Percentiles rank a stretch among this genome's conserved stretches.
Conservation (phyloP, 2,329 filamentous ascomycete species). For the Fusarium continuum region DNA sequence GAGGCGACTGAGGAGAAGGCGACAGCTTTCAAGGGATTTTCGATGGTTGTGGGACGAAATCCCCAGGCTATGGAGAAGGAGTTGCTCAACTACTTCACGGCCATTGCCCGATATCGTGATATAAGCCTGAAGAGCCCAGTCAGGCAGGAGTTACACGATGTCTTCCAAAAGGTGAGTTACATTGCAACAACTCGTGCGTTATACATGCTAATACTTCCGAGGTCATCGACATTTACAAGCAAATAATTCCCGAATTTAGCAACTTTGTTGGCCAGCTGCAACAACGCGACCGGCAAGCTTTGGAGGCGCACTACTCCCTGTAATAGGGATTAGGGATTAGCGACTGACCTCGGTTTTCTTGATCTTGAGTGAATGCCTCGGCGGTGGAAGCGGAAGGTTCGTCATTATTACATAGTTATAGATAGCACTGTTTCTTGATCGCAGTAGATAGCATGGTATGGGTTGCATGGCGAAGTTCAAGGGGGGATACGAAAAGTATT, state of each 20-base stretch:
- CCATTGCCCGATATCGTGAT: slow-evolving; percentile 81
- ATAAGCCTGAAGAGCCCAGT: slow-evolving; percentile 67
- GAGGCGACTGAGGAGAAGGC: slow-evolving; percentile 93
- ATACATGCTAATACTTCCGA: slow-evolving; percentile 37
- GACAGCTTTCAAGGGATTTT: slow-evolving; percentile 91
- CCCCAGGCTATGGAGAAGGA: slow-evolving; percentile 91
- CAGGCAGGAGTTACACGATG: slow-evolving; percentile 72
- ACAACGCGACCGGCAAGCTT: slow-evolving; percentile 58
- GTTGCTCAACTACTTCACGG: slow-evolving; percentile 81
- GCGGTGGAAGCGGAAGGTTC: slow-evolving; percentile 10
- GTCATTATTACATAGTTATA: slow-evolving; percentile 45
- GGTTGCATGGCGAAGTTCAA: slow-evolving; percentile 39
- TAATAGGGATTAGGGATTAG: slow-evolving; percentile 25
- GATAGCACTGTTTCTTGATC: slow-evolving; percentile 43
- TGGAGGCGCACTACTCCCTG: slow-evolving; percentile 60
- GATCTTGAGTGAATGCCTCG: slow-evolving; percentile 12
- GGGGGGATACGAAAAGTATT: slow-evolving; percentile 26
- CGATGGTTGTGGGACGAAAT: slow-evolving; percentile 83
- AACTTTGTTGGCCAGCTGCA: slow-evolving; percentile 63
- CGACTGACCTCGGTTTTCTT: not conserved
- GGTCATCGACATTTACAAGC: slow-evolving; percentile 64
- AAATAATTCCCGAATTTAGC: slow-evolving; percentile 67
- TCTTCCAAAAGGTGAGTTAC: slow-evolving; percentile 77
- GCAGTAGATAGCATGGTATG: slow-evolving; percentile 40
- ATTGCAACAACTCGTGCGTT: not conserved